Conservation (phyloP, 2,329 filamentous ascomycete genomes). For the Pestalotiopsis sp. region DNA sequence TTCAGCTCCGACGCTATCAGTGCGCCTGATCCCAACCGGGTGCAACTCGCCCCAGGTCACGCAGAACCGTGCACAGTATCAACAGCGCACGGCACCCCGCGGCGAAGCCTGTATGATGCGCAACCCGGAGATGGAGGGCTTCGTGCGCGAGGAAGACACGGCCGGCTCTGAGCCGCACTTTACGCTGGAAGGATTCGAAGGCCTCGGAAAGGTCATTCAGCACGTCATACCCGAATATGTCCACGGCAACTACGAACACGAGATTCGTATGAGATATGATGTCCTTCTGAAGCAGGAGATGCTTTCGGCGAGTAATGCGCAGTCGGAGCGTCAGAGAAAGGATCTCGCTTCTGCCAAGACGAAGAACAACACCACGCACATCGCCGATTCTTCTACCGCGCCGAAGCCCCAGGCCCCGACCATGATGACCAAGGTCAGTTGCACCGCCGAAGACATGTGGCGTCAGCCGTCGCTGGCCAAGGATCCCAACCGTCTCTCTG, state of each 20-base stretch:
- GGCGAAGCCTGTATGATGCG: background rate
- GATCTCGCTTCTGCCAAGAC: background rate
- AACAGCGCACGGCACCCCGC: background rate
- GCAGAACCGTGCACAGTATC: background rate
- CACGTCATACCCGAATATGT: background rate
- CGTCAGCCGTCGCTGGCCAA: too few relatives aligned
- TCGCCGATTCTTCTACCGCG: too few relatives aligned
- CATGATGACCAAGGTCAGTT: too few relatives aligned
- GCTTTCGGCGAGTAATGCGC: background rate
- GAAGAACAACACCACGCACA: too few relatives aligned
- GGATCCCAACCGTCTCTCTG: background rate
- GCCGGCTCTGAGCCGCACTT: background rate
- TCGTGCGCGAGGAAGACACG: constrained; percentile 13
- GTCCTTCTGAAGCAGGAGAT: background rate
- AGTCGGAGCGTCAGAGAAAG: background rate
- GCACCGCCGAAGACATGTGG: too few relatives aligned
- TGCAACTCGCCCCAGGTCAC: constrained; percentile 4
- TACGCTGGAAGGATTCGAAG: background rate
- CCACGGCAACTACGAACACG: background rate
- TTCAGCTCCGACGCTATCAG: background rate
- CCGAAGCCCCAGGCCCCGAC: too few relatives aligned
- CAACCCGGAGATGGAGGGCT: background rate
- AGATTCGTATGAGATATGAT: background rate
- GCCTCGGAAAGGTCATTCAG: background rate
- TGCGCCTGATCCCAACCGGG: background rate